These are phyloP conservation scores for Pyrenochaeta sp. DNA, from an alignment of 2,329 filamentous ascomycete genomes.

Conservation along the genomic window DNA sequence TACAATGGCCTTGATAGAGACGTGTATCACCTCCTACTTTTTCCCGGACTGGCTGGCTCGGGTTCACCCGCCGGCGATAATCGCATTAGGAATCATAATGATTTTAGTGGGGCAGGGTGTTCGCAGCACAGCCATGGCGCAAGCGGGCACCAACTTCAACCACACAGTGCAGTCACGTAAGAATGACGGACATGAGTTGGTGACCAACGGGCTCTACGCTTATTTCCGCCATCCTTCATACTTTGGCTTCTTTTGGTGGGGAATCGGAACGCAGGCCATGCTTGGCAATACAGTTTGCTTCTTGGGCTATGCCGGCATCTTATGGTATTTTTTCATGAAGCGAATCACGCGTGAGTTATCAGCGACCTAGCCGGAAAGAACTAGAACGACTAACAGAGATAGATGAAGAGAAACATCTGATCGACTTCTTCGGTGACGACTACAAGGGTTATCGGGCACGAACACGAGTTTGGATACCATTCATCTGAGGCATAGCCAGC, in stretches of 20 bases:
- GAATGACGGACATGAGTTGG: constrained; percentile 78
- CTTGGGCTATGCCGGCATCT: constrained; percentile 72
- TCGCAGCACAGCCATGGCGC: constrained; percentile 84
- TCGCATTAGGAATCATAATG: constrained; percentile 67
- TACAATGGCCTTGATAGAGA: constrained; percentile 75
- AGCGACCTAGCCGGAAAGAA: not conserved
- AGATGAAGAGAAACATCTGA: constrained; percentile 80
- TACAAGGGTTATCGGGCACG: constrained; percentile 77
- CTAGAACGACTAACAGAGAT: constrained; percentile 9
- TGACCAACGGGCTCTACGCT: constrained; percentile 82
- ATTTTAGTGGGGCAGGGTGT: constrained; percentile 76
- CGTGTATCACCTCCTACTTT: constrained; percentile 66
- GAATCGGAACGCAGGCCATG: constrained; percentile 89
- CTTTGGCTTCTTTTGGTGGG: constrained; percentile 99
- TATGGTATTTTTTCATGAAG: constrained; percentile 85
- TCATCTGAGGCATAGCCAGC: constrained; percentile 58
- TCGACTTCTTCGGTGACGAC: constrained; percentile 83
- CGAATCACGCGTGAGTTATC: constrained; percentile 70
- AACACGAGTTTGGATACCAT: constrained; percentile 82
- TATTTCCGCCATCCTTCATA: constrained; percentile 86
- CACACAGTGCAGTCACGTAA: constrained; percentile 76
- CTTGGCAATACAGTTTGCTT: constrained; percentile 86
- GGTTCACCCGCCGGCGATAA: constrained; percentile 52
- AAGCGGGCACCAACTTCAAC: constrained; percentile 92
- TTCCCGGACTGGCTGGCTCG: constrained; percentile 60